These are phyloP conservation scores for Centaurea solstitialis DNA, from an alignment of 129 eudicot genomes.

Conservation along the genomic window DNA sequence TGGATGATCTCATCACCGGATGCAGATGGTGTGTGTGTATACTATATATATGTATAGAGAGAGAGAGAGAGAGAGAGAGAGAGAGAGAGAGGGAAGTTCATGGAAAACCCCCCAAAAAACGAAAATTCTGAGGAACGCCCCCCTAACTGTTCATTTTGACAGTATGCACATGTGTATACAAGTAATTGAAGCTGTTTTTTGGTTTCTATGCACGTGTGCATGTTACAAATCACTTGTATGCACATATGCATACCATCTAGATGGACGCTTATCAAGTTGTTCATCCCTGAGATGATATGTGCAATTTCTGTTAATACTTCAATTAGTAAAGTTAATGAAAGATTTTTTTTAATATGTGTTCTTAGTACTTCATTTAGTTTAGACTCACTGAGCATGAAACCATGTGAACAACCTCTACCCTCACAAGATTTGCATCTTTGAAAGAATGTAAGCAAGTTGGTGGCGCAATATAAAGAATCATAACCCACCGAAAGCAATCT, in stretches of 20 bases:
- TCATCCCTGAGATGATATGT: conserved; percentile 2
- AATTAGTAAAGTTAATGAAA: conserved; percentile 4
- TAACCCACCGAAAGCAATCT: conserved; percentile 47
- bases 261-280: neutral
- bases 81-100: neutral
- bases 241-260: neutral
- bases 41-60: no score
- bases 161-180: neutral
- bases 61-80: no score
- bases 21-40: neutral
- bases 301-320: conserved; percentile 5
- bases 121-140: neutral
- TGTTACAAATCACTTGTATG: neutral
- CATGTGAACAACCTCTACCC: conserved; percentile 8
- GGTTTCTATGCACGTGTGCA: neutral
- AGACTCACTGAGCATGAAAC: conserved; percentile 18
- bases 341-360: neutral
- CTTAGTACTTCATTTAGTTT: neutral
- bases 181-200: no score
- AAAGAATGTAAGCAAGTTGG: conserved; percentile 36
- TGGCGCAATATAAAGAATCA: conserved; percentile 45
- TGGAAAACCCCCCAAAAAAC: neutral
- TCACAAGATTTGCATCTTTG: conserved; percentile 27
- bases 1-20: neutral
- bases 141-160: neutral